These are phyloP conservation scores for Platanus orientalis DNA, from an alignment of 164 flowering plant species.

Conservation along the genomic window DNA sequence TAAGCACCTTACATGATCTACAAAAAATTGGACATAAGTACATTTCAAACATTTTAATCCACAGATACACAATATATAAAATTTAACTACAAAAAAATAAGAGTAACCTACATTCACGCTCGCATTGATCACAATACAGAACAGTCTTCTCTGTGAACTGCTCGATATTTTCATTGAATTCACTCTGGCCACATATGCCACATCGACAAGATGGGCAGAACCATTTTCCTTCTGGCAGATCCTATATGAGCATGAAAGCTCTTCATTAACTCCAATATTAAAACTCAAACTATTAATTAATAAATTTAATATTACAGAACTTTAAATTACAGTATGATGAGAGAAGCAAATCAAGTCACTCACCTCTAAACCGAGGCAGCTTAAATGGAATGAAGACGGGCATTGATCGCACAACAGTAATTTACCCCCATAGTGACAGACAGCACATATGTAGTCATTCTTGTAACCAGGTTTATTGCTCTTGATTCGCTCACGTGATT, in stretches of 20 bases:
- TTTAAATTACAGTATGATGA: not conserved
- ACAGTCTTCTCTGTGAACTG: conserved; percentile 22
- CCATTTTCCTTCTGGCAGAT: conserved; percentile 83
- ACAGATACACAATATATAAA: not conserved
- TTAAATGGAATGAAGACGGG: conserved; percentile 75
- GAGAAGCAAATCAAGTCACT: conserved; percentile 5
- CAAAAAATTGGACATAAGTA: conserved; percentile 14
- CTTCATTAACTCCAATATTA: not conserved
- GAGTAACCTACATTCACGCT: conserved; percentile 57
- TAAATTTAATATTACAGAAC: not conserved
- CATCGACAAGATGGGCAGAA: conserved; percentile 86
- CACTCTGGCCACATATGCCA: conserved; percentile 46
- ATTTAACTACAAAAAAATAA: not conserved
- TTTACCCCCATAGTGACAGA: conserved; percentile 83
- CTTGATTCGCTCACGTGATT: conserved; percentile 16
- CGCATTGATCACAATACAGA: conserved; percentile 65
- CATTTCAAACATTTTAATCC: not conserved
- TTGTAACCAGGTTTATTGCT: conserved; percentile 10
- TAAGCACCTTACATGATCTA: conserved; percentile 74
- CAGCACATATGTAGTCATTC: conserved; percentile 66
- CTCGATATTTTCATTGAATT: conserved; percentile 21
- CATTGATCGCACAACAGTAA: conserved; percentile 76
- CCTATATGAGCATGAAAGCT: conserved; percentile 33
- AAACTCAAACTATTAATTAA: not conserved
- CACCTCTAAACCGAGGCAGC: conserved; percentile 75